Base-by-base conservation (phyloP, 257 asterid species). In the Solanum ahanhuiri region DNA sequence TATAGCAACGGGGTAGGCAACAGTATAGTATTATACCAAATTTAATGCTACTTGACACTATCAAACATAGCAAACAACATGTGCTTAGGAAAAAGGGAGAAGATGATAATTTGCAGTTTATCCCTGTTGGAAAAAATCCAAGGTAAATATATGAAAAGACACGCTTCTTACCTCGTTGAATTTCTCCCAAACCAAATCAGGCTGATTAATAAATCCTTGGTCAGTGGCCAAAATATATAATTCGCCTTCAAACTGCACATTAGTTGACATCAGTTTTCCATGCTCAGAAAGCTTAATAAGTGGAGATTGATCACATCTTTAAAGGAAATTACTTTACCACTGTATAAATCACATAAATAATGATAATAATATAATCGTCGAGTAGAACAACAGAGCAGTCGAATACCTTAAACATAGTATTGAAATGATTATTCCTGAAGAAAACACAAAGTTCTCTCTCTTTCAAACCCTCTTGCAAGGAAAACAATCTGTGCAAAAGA, bases 401-500 rank as follows among this genome's bases (percentile, higher is more conserved):
- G 35, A 39, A 70, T 88, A 97, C 98, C 99, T 97, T 97, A 89
- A 96, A 95, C 99, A 97, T 96, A 66, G 98, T 95, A 88, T 96
- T 97, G 95, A 97, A 97, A 91, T 96, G 99, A 88, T 97, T 97
- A 92, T 97, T 97, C 87, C 99, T 93, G 95, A 97, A 97, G 79
- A 97, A 94, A 76, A 97, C 98, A 82, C 98, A 95, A 71, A 97
- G 92, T 90, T 96, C 99, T 3, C 97, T 93, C 89, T 97, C 99
- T 92, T 94, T 97, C 88, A 95, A 92, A 86, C 93, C 93, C 60
- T 95, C 98, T 93, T 87, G 96, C 89, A 97, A 95, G 94, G 95
- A 91, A 91, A 95, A 95, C 41, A 97, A 93, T 85, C 98, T 97
- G 98, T 90, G 43, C 12, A 45, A 8, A 43, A 45, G 84, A 39